Evolutionary conservation across 2,329 filamentous ascomycete species (phyloP).

Genomic region (Colletotrichum acutatum): DNA sequence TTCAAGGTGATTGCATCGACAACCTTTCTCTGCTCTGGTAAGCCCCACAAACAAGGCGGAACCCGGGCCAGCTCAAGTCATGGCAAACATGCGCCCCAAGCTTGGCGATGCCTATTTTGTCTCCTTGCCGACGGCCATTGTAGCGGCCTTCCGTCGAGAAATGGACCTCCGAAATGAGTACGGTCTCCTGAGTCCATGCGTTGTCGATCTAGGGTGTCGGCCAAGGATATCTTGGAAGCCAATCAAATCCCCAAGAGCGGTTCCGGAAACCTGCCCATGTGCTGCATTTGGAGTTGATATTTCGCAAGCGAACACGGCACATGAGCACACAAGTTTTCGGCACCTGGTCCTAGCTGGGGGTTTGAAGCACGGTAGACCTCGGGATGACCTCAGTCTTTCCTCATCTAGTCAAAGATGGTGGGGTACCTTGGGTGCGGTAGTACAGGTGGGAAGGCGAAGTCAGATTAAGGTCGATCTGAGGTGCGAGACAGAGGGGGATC

Average conservation of each 20-base stretch:
- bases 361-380: neutral
- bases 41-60: constrained; percentile 6
- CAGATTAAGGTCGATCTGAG: constrained; percentile 15
- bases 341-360: neutral
- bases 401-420: neutral
- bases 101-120: neutral
- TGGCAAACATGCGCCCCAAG: constrained; percentile 16
- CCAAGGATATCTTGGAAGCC: neutral
- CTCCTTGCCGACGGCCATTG: neutral
- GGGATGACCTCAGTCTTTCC: constrained; percentile 16
- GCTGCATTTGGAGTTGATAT: neutral
- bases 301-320: neutral
- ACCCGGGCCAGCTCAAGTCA: neutral
- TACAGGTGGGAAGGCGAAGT: neutral
- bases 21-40: neutral
- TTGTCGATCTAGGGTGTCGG: neutral
- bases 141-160: neutral
- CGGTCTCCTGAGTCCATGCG: neutral
- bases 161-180: neutral
- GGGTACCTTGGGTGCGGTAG: neutral
- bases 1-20: neutral
- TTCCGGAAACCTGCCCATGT: neutral
- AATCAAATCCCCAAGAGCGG: neutral
- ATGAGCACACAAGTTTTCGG: neutral
- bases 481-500: neutral